Conservation (phyloP, 192 early-diverging fungal genomes). For the Neocallimastix lanati region DNA sequence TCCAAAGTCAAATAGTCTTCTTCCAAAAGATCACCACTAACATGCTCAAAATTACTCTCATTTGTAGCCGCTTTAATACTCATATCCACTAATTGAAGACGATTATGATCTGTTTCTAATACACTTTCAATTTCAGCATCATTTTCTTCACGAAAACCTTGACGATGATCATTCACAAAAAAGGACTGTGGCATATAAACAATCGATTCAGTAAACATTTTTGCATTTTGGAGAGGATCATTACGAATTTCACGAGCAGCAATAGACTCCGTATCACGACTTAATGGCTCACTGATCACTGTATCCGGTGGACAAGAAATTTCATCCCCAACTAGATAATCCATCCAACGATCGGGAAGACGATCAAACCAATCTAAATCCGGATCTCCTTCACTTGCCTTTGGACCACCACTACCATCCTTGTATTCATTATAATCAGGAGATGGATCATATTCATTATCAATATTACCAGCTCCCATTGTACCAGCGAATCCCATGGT, state of each 20-base stretch:
- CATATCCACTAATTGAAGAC: slow-evolving; percentile 1
- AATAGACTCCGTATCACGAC: slow-evolving; percentile 8
- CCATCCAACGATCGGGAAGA: slow-evolving; percentile 13
- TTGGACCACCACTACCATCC: background rate
- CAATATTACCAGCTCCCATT: slow-evolving; percentile 55
- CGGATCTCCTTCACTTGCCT: background rate
- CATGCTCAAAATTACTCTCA: background rate
- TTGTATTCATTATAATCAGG: slow-evolving; percentile 1
- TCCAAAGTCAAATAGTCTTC: slow-evolving; percentile 6
- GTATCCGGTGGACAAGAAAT: slow-evolving; percentile 15
- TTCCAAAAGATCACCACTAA: slow-evolving; percentile 7
- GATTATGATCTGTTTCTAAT: background rate
- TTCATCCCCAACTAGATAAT: slow-evolving; percentile 25
- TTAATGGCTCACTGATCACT: slow-evolving; percentile 13
- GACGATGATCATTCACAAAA: slow-evolving; percentile 86
- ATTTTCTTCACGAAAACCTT: slow-evolving; percentile 70
- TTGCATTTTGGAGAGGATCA: slow-evolving; percentile 27
- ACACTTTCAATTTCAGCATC: slow-evolving; percentile 20
- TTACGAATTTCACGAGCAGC: slow-evolving; percentile 9
- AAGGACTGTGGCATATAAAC: slow-evolving; percentile 84
- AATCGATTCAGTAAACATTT: slow-evolving; percentile 66
- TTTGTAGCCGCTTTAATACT: background rate
- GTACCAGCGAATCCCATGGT: slow-evolving; percentile 92
- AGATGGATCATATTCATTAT: slow-evolving; percentile 11
- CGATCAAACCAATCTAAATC: slow-evolving; percentile 7